These are phyloP conservation scores for Neoboletus subvelutipes DNA, from an alignment of 768 basidiomycete genomes.

Conservation along the genomic window DNA sequence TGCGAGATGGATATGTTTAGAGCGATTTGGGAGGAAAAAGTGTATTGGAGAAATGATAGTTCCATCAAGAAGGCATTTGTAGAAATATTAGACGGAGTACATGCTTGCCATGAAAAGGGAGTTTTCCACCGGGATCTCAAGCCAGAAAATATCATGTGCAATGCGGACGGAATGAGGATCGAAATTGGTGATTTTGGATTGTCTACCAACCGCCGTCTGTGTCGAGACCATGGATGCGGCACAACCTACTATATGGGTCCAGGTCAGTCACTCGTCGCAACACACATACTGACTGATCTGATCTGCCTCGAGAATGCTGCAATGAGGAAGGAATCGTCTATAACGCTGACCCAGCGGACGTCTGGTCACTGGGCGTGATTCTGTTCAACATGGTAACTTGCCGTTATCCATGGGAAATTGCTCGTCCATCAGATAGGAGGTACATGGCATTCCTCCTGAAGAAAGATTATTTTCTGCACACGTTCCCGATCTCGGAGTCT, in stretches of 20 bases:
- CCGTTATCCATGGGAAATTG: conserved; percentile 14
- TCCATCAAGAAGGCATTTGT: conserved; percentile 68
- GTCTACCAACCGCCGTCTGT: conserved; percentile 40
- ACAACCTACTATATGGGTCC: conserved; percentile 68
- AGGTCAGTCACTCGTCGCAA: conserved; percentile 41
- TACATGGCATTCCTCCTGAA: conserved; percentile 6
- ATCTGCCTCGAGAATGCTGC: no score
- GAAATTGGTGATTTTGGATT: conserved; percentile 79
- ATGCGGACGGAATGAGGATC: conserved; percentile 49
- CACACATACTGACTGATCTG: no score
- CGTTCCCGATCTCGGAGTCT: conserved; percentile 7
- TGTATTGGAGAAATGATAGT: conserved; percentile 55
- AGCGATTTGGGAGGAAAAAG: conserved; percentile 47
- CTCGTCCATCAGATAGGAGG: background rate
- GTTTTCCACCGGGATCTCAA: conserved; percentile 88
- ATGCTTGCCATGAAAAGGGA: conserved; percentile 65
- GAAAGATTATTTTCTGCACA: background rate
- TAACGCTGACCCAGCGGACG: background rate
- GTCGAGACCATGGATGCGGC: no score
- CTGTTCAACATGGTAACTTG: background rate
- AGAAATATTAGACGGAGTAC: conserved; percentile 76
- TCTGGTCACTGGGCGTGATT: background rate
- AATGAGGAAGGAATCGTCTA: background rate
- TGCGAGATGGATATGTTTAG: conserved; percentile 66
- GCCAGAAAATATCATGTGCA: conserved; percentile 78